Evolutionary conservation across 2,329 filamentous ascomycete species (phyloP).

Genomic region (Paradendryphiella salina): DNA sequence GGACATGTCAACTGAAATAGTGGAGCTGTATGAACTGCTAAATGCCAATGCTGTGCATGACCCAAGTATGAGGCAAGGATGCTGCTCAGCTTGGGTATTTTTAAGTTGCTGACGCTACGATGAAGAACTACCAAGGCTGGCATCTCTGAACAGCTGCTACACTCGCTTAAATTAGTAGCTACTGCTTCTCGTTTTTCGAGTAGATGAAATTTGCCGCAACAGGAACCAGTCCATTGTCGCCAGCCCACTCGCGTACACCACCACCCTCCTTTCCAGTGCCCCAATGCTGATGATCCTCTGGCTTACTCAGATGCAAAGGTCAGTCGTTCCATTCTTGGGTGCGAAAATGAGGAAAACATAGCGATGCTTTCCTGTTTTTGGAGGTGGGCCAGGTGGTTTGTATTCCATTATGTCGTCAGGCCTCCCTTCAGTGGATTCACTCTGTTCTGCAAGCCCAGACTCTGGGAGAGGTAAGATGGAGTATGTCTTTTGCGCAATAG

Average conservation of each 20-base stretch:
- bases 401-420: conserved; percentile 53
- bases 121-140: not conserved
- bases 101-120: not conserved
- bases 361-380: conserved; percentile 60
- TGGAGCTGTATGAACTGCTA: too few relatives aligned
- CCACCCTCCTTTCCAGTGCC: conserved; percentile 55
- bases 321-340: conserved; percentile 50
- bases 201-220: conserved; percentile 55
- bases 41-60: too few relatives aligned
- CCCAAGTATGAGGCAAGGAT: too few relatives aligned
- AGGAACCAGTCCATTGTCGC: conserved; percentile 53
- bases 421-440: conserved; percentile 6
- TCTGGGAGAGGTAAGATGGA: conserved; percentile 37
- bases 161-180: not conserved
- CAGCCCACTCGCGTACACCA: conserved; percentile 58
- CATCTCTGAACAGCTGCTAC: too few relatives aligned
- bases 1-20: too few relatives aligned
- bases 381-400: conserved; percentile 58
- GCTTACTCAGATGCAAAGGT: conserved; percentile 51
- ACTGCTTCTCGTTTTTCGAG: conserved; percentile 55
- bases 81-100: not conserved
- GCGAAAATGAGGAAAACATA: conserved; percentile 60
- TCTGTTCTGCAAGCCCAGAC: conserved; percentile 14
- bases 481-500: conserved; percentile 27
- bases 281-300: conserved; percentile 59